Conservation (phyloP, 1,284 basidiomycete genomes). For the Cryptococcus sp. region DNA sequence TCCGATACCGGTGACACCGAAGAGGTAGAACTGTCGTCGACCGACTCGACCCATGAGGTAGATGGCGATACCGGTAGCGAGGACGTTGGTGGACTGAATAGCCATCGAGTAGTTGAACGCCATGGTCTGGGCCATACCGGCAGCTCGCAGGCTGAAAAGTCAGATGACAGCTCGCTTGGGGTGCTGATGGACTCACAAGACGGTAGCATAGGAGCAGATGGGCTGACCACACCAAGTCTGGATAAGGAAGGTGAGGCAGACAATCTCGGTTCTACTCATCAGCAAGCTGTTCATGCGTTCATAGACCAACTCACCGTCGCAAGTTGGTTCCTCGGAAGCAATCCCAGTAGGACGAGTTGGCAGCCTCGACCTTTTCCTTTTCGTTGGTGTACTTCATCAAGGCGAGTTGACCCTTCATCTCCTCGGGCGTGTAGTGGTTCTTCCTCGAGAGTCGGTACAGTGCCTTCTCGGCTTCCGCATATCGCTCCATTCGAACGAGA, state of each 20-base stretch:
- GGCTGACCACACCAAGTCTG: constrained; percentile 23
- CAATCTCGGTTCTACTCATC: constrained; percentile 39
- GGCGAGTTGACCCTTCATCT: constrained; percentile 13
- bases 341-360: constrained; percentile 39
- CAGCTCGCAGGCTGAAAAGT: constrained; percentile 4
- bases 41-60: constrained; percentile 17
- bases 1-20: constrained; percentile 10
- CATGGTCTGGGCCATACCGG: constrained; percentile 11
- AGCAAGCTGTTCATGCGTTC: no score
- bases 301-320: constrained; percentile 21
- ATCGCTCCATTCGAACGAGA: constrained; percentile 34
- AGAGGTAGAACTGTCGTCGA: constrained; percentile 16
- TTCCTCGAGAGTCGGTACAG: constrained; percentile 23
- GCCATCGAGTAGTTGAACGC: constrained; percentile 16
- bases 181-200: constrained; percentile 7
- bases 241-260: constrained; percentile 28
- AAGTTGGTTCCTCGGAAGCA: constrained; percentile 45
- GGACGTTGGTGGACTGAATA: constrained; percentile 13
- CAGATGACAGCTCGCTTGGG: no score
- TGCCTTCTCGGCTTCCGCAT: constrained; percentile 46
- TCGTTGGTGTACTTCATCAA: constrained; percentile 35
- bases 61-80: constrained; percentile 12
- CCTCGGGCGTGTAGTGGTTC: constrained; percentile 3
- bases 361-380: constrained; percentile 34
- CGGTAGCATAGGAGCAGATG: constrained; percentile 12